Percentiles rank a stretch among this genome's conserved stretches.
phyloP scores from a whole-genome alignment of 768 basidiomycete genomes.

The Lactarius vividus region DNA sequence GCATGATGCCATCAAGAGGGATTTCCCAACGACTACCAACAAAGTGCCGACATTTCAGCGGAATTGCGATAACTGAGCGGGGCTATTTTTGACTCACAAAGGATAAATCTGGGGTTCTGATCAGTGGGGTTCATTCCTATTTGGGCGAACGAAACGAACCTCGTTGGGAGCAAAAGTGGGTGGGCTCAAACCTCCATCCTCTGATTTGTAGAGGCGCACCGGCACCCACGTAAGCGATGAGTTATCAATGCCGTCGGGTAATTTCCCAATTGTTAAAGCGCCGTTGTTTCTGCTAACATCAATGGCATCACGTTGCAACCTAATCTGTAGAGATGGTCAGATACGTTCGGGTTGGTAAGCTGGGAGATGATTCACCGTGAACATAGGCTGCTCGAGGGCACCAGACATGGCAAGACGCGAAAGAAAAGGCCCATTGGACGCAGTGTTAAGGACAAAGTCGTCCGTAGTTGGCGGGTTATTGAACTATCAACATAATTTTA shows the following conservation, averaged over 20 bases:
- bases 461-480: slow-evolving; percentile 21
- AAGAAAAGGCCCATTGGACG: slow-evolving; percentile 35
- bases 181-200: slow-evolving; percentile 52
- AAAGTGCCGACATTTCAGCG: neutral
- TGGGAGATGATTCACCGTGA: slow-evolving; percentile 35
- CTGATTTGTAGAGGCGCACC: slow-evolving; percentile 51
- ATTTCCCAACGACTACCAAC: slow-evolving; percentile 56
- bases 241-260: slow-evolving; percentile 51
- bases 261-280: slow-evolving; percentile 59
- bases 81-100: slow-evolving; percentile 9
- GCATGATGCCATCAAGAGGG: slow-evolving; percentile 63
- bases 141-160: slow-evolving; percentile 36
- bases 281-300: slow-evolving; percentile 68
- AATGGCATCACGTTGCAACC: slow-evolving; percentile 67
- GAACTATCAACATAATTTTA: slow-evolving; percentile 7
- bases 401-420: slow-evolving; percentile 35
- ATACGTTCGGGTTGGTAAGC: neutral
- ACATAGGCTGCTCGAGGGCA: slow-evolving; percentile 45
- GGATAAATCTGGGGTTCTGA: slow-evolving; percentile 29
- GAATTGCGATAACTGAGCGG: neutral
- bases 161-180: slow-evolving; percentile 58
- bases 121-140: slow-evolving; percentile 7
- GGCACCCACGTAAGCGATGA: slow-evolving; percentile 63
- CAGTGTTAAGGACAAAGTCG: slow-evolving; percentile 16
- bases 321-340: slow-evolving; percentile 24